phyloP scores from a whole-genome alignment of 352 stramenopile species.

The Globisporangium radiosum region DNA sequence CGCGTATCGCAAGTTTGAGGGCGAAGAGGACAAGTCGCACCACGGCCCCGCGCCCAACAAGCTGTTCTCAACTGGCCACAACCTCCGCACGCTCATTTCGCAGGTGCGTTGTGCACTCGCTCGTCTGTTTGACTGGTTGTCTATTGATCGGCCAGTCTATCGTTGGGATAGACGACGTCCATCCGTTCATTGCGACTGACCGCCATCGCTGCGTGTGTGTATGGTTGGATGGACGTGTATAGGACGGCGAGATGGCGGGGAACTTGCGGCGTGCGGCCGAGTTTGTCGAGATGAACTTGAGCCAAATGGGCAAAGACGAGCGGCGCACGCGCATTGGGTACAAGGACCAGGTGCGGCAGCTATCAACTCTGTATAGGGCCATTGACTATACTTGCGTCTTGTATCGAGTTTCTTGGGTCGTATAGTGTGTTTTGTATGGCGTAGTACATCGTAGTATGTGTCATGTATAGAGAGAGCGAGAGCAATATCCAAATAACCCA shows the following conservation, averaged over 20 bases:
- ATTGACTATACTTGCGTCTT: background rate
- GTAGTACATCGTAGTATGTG: background rate
- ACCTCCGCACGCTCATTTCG: conserved; percentile 92
- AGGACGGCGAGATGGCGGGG: conserved; percentile 84
- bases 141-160: background rate
- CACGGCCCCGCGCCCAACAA: conserved; percentile 94
- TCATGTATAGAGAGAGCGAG: background rate
- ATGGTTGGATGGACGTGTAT: background rate
- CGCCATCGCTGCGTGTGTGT: background rate
- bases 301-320: conserved; percentile 95
- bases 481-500: no score
- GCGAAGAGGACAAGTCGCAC: conserved; percentile 95
- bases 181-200: background rate
- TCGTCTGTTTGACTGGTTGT: no score
- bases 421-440: background rate
- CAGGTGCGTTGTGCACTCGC: conserved; percentile 34
- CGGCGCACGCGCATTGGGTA: conserved; percentile 94
- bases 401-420: background rate
- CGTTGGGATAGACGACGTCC: background rate
- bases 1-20: conserved; percentile 96
- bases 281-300: conserved; percentile 96
- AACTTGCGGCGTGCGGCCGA: conserved; percentile 79
- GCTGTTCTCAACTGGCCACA: conserved; percentile 93
- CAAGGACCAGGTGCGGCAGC: conserved; percentile 90
- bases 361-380: background rate